phyloP scores from a whole-genome alignment of 2,329 filamentous ascomycete genomes.

The Ceratocystis papillata region DNA sequence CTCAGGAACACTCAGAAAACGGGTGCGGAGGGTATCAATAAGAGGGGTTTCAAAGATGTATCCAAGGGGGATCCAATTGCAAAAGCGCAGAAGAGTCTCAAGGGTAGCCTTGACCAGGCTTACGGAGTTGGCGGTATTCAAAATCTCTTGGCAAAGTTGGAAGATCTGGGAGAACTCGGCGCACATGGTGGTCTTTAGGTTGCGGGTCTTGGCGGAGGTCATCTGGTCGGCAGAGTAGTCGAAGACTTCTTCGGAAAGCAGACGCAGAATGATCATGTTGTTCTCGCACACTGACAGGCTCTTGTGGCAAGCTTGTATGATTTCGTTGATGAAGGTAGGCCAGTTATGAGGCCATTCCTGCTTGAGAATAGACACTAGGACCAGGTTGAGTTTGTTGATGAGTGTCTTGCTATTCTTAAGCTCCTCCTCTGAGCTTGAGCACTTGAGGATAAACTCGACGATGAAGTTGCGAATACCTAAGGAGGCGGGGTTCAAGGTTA shows the following conservation, averaged over 20 bases:
- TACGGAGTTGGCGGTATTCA: slow-evolving; percentile 77
- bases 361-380: slow-evolving; percentile 93
- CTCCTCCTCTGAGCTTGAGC: slow-evolving; percentile 79
- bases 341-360: slow-evolving; percentile 99
- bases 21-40: slow-evolving; percentile 84
- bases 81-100: slow-evolving; percentile 87
- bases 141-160: slow-evolving; percentile 89
- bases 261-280: slow-evolving; percentile 95
- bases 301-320: slow-evolving; percentile 89
- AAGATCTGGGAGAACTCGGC: slow-evolving; percentile 98
- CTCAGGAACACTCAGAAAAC: slow-evolving; percentile 85
- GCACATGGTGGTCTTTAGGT: slow-evolving; percentile 97
- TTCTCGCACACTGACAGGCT: slow-evolving; percentile 98
- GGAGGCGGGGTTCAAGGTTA: slow-evolving; percentile 17
- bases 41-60: slow-evolving; percentile 98
- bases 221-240: slow-evolving; percentile 98
- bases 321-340: slow-evolving; percentile 99
- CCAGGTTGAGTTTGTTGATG: slow-evolving; percentile 95
- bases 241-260: slow-evolving; percentile 96
- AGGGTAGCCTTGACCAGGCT: slow-evolving; percentile 92
- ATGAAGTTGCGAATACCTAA: slow-evolving; percentile 96
- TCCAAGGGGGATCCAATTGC: slow-evolving; percentile 97
- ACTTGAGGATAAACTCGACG: slow-evolving; percentile 94
- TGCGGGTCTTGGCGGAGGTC: slow-evolving; percentile 95
- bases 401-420: slow-evolving; percentile 76